These are phyloP conservation scores for Alternaria viburni DNA, from an alignment of 2,329 filamentous ascomycete genomes.

Conservation along the genomic window DNA sequence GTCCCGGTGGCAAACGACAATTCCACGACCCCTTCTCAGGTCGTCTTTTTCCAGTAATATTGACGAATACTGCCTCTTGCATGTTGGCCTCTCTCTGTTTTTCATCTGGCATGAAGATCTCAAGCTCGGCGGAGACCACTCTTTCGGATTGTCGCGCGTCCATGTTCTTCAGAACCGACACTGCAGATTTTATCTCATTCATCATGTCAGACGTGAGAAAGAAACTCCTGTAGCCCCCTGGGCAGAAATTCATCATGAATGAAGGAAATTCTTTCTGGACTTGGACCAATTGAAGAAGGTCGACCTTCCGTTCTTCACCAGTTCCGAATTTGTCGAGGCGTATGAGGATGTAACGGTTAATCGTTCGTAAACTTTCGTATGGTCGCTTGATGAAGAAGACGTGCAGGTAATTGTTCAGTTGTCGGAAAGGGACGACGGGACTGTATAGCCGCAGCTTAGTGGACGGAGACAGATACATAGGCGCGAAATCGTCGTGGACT, in stretches of 20 bases:
- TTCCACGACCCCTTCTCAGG: background rate
- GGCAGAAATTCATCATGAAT: background rate
- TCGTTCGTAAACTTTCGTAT: background rate
- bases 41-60: background rate
- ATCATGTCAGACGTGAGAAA: background rate
- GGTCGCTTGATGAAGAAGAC: background rate
- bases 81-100: background rate
- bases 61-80: background rate
- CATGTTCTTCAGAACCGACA: background rate
- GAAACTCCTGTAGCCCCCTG: too few species aligned
- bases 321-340: background rate
- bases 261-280: background rate
- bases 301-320: background rate
- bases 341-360: background rate
- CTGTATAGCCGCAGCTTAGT: background rate
- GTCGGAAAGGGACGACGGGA: background rate
- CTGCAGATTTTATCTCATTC: background rate
- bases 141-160: background rate
- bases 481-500: background rate
- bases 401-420: background rate
- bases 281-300: background rate
- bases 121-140: background rate
- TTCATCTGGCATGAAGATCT: background rate
- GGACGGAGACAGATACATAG: background rate
- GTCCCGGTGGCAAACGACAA: background rate